Evolutionary conservation across 768 basidiomycete species (phyloP).

Genomic region (Tricholoma flavovirens): DNA sequence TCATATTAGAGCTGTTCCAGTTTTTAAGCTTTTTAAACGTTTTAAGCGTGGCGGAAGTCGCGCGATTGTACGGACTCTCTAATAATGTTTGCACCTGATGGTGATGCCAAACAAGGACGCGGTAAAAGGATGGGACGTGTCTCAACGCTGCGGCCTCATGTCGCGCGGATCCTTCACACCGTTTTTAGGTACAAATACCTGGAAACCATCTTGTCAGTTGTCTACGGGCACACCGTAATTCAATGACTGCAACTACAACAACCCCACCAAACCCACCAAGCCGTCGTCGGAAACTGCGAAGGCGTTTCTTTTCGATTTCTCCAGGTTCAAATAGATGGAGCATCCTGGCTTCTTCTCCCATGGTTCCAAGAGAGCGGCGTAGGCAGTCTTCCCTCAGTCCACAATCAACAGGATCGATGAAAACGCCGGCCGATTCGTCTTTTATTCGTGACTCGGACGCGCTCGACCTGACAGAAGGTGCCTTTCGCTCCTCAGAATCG

Average conservation of each 20-base stretch:
- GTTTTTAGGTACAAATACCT: not conserved
- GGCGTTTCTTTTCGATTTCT: slow-evolving; percentile 29
- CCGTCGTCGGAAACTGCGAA: slow-evolving; percentile 25
- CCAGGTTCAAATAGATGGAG: slow-evolving; percentile 19
- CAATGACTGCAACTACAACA: not conserved
- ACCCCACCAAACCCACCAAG: slow-evolving; percentile 15
- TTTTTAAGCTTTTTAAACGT: too few relatives aligned
- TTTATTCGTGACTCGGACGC: slow-evolving; percentile 25
- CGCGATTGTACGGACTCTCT: too few relatives aligned
- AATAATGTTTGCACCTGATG: not conserved
- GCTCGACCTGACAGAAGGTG: slow-evolving; percentile 25
- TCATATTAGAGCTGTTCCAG: too few relatives aligned
- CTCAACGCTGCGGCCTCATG: too few relatives aligned
- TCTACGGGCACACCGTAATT: not conserved
- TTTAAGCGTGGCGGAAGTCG: too few relatives aligned
- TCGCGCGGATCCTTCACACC: not conserved
- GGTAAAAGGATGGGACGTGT: not conserved
- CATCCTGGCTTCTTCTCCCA: slow-evolving; percentile 21
- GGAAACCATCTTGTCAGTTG: not conserved
- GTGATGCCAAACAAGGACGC: not conserved
- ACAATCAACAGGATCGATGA: slow-evolving; percentile 15
- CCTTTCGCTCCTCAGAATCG: slow-evolving; percentile 7
- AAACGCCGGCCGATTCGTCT: slow-evolving; percentile 14
- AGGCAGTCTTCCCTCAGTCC: slow-evolving; percentile 26
- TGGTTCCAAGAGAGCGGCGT: slow-evolving; percentile 14